Evolutionary conservation across 2,329 filamentous ascomycete species (phyloP), one percentile per base, ranked within the genome.

Genomic region (Stromatinia cepivora): DNA sequence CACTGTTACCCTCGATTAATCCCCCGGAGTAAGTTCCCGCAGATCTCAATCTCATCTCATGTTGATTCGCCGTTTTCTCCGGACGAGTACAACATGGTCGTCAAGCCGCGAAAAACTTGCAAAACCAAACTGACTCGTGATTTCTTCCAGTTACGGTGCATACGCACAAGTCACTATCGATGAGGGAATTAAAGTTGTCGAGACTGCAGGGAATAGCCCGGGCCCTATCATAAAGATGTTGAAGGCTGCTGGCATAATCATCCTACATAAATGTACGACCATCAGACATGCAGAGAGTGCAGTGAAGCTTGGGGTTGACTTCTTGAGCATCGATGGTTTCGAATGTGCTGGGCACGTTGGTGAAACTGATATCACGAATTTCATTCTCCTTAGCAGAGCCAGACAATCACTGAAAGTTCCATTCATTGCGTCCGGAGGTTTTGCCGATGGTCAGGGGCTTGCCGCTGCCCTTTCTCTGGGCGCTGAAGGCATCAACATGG

Each of bases 211-310:
- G 67, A 97, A 97, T 84, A 90, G 85, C 76, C 95, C 95, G 0
- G 95, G 93, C 0, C 93, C 94, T 4, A 90, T 99, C 73, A 98
- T 99, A 80, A 85, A 87, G 78, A 88, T 93, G 83, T 86, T 99
- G 67, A 99, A 98, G 83, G 86, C 86, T 71, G 91, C 90, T 8
- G 88, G 88, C 69, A 87, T 87, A 76, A 94, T 87, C 69, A 89
- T 99, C 75, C 84, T 99, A 69, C 95, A 99, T 87, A 99, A 99
- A 83, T 98, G 95, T 84, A 99, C 95, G 11, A 96, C 93, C 7
- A 97, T 99, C 81, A 85, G 93, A 68, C 95, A 99, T 79, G 95
- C 95, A 28, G 88, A 93, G 80, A 93, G 91, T 73, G 95, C 95
- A 62, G 86, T 97, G 70, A 97, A 97, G 81, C 88, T 98, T 52